Percentiles rank a stretch among this genome's conserved stretches.
phyloP scores from a whole-genome alignment of 2,329 filamentous ascomycete genomes.

The Apiospora pterosperma region DNA sequence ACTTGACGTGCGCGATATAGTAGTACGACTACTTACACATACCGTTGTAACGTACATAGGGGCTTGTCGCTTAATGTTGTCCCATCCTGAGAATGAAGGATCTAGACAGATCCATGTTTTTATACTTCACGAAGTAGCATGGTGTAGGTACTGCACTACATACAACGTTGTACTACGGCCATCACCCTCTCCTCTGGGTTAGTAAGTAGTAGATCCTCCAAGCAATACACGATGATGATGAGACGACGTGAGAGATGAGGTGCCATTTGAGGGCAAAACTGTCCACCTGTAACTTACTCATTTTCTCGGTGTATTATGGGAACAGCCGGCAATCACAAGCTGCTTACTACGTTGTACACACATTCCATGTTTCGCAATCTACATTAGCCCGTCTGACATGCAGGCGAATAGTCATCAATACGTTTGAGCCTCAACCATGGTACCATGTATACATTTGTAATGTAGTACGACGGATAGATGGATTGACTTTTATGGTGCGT shows the following conservation, averaged over 20 bases:
- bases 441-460: not conserved
- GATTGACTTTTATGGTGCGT: not conserved
- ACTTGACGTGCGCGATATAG: not conserved
- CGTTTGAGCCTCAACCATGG: not conserved
- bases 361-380: not conserved
- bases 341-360: slow-evolving; percentile 2
- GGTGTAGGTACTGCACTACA: not conserved
- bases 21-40: not conserved
- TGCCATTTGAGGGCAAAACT: not conserved
- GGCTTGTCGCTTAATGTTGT: not conserved
- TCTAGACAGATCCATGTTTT: not conserved
- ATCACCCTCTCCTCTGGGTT: not conserved
- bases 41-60: not conserved
- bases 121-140: not conserved
- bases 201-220: not conserved
- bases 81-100: not conserved
- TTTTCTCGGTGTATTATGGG: not conserved
- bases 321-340: not conserved
- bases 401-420: not conserved
- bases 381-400: not conserved
- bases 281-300: not conserved
- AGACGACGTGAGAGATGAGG: not conserved
- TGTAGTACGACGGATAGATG: not conserved
- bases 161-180: too few species aligned
- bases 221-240: not conserved